Base-by-base conservation (phyloP, 2,329 filamentous ascomycete genomes). In the Penicillium sp. region DNA sequence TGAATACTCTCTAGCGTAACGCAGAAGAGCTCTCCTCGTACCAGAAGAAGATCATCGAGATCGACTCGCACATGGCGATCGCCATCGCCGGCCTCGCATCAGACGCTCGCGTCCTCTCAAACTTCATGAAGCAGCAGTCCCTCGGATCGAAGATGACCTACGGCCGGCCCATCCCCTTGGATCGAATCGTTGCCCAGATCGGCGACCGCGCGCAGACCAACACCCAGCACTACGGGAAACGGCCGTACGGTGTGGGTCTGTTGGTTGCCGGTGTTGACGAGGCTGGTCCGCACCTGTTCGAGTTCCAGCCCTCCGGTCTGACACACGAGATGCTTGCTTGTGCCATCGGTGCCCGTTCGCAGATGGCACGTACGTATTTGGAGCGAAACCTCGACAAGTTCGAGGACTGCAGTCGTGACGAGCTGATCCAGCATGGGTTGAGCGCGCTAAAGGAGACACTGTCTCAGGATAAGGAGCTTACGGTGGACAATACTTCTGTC, bases 41-140 rank as follows among this genome's bases (percentile, higher is more conserved):
- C 84, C 94, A 99, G 81, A 97, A 97, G 85, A 99, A 99, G 82
- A 87, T 99, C 73, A 97, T 99, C 77, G 85, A 88, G 68, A 88
- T 99, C 78, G 94, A 99, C 77, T 90, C 93, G 69, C 94, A 99
- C 78, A 88, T 94, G 68, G 94, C 92, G 66, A 87, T 99, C 70
- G 91, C 93, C 69, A 95, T 99, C 69, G 94, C 94, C 65, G 94
- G 94, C 68, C 90, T 99, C 60, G 94, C 94, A 65, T 97, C 93
- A 56, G 94, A 99, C 77, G 94, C 93, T 73, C 94, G 94, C 71
- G 94, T 99, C 68, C 91, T 99, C 68, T 97, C 92, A 82, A 99
- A 99, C 85, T 99, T 97, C 82, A 97, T 99, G 93, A 97, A 97
- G 82, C 91, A 96, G 80, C 94, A 97, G 80, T 96, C 91, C 61